phyloP scores from a whole-genome alignment of 768 basidiomycete species.

The Leccinum variicolor region DNA sequence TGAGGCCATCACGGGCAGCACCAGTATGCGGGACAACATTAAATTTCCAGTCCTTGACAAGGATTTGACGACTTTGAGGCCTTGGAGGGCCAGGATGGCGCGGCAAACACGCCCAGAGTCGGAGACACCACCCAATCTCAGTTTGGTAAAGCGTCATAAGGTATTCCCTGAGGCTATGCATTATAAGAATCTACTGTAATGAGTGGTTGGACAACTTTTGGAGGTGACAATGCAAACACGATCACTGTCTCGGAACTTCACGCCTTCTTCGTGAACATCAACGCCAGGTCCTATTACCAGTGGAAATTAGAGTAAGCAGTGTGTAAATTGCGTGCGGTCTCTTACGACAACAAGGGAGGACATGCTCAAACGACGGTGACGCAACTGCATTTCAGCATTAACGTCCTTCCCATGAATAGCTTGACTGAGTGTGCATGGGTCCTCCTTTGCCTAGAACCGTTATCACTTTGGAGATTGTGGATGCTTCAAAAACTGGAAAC shows the following conservation, averaged over 20 bases:
- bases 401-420: slow-evolving; percentile 4
- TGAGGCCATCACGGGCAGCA: slow-evolving; percentile 53
- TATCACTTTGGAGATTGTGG: not conserved
- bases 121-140: not conserved
- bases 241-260: slow-evolving; percentile 1
- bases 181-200: not conserved
- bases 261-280: slow-evolving; percentile 7
- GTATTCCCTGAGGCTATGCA: not conserved
- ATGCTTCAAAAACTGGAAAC: not conserved
- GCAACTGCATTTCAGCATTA: not conserved
- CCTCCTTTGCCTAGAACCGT: slow-evolving; percentile 9
- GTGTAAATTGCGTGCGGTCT: not conserved
- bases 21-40: slow-evolving; percentile 69
- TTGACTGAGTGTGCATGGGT: not conserved
- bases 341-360: slow-evolving; percentile 25
- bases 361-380: slow-evolving; percentile 13
- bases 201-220: not conserved
- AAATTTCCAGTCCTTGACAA: slow-evolving; percentile 76
- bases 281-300: slow-evolving; percentile 24
- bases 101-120: slow-evolving; percentile 35
- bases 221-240: not conserved
- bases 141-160: not conserved
- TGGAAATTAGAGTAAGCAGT: not conserved
- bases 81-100: slow-evolving; percentile 85
- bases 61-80: slow-evolving; percentile 91